Conservation (phyloP, 2,329 filamentous ascomycete species). For the Aspergillus aculeatus region DNA sequence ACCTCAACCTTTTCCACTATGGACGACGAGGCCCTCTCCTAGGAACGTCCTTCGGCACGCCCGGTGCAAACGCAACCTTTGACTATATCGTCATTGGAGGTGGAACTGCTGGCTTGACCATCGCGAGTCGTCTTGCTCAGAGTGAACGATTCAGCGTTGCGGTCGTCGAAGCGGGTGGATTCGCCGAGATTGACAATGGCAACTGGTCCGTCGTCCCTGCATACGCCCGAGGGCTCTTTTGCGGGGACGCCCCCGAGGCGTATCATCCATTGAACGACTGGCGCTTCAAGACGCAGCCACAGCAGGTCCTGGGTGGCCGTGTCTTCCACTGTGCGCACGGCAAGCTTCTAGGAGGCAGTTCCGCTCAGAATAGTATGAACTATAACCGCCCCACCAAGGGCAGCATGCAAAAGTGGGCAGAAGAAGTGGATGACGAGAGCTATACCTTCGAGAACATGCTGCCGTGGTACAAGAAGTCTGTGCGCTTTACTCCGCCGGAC, state of each 20-base stretch:
- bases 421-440: conserved; percentile 35
- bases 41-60: conserved; percentile 19
- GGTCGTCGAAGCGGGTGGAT: conserved; percentile 33
- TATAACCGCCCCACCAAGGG: conserved; percentile 31
- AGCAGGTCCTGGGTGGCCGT: conserved; percentile 14
- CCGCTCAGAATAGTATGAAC: conserved; percentile 26
- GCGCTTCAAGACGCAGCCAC: conserved; percentile 25
- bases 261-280: conserved; percentile 27
- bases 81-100: conserved; percentile 28
- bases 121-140: conserved; percentile 25
- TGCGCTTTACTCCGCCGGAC: conserved; percentile 29
- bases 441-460: conserved; percentile 29
- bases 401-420: conserved; percentile 36
- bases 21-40: conserved; percentile 16
- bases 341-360: conserved; percentile 28
- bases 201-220: conserved; percentile 29
- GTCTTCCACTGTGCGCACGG: conserved; percentile 27
- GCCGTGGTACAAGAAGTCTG: conserved; percentile 28
- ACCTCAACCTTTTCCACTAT: conserved; percentile 22
- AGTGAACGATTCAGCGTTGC: conserved; percentile 26
- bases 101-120: conserved; percentile 27
- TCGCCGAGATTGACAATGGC: conserved; percentile 36
- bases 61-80: conserved; percentile 22
- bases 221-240: conserved; percentile 20
- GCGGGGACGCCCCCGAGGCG: conserved; percentile 22